Base-by-base conservation (phyloP, 2,329 filamentous ascomycete species). In the Balansia obtecta region DNA sequence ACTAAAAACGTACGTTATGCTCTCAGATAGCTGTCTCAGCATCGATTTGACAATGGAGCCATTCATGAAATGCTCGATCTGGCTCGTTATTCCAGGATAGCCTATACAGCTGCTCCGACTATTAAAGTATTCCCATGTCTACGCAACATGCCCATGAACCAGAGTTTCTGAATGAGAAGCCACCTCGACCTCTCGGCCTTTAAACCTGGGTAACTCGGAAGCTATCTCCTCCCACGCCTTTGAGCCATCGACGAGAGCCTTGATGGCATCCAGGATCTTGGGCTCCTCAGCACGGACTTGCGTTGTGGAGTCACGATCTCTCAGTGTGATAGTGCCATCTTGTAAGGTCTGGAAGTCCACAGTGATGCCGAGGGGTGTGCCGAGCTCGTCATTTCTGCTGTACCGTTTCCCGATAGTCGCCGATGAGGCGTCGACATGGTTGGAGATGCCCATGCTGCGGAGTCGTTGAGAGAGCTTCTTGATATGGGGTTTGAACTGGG, bases 361-460 rank as follows among this genome's bases (percentile, higher is more conserved):
- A 0, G 91, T 97, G 67, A 97, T 83, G 64, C 89, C 91, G 56
- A 96, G 83, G 8, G 91, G 88, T 43, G 93, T 97, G 61, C 91
- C 93, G 52, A 96, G 79, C 72, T 97, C 91, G 68, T 97, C 91
- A 66, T 96, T 96, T 61, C 93, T 83, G 64, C 86, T 83, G 69
- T 95, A 97, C 49, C 91, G 85, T 76, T 95, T 95, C 65, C 91
- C 91, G 60, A 97, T 97, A 55, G 83, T 89, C 54, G 90, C 89
- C 30, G 85, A 88, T 13, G 88, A 94, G 67, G 93, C 87, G 63
- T 97, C 93, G 38, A 96, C 80, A 54, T 87, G 84, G 73, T 81
- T 94, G 42, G 88, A 88, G 50, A 97, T 75, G 51, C 85, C 86
- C 49, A 85, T 70, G 47, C 79, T 77, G 60, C 89, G 85, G 52